Evolutionary conservation across 768 basidiomycete genomes (phyloP), one percentile per base, ranked within the genome.

Genomic region (Amanita molliuscula): DNA sequence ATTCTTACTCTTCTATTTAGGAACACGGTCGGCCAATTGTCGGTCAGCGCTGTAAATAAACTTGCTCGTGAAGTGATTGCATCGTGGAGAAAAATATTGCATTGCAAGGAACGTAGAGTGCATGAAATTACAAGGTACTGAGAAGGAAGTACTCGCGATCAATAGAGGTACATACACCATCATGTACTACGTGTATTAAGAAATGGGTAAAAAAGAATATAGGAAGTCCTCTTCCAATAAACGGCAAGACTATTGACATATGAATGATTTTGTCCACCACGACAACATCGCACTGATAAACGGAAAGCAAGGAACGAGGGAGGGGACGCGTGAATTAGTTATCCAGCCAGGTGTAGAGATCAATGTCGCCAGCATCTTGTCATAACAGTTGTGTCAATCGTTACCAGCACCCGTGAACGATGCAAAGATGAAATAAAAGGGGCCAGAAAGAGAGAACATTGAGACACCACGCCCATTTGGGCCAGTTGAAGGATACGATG

Each of bases 21-120:
- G 88, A 92, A 61, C 87, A 89, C 58, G 90, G 89, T 42, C 84
- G 79, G 58, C 71, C 79, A 5, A 91, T 92, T 54, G 84, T 92
- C 8, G 81, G 81, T 7, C 88, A 91, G 58, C 75, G 89, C 59
- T 92, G 89, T 74, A 92, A 91, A 70, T 92, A 68, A 69, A 26
- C 36, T 47, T 21, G 28, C 7, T n/a, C 18, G 7, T 11, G 13
- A 7, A 25, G 26, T 44, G 23, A 4, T 41, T 6, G 1, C n/a
- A 13, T 41, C 20, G 21, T 15, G 21, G 42, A 6, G 10, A 15
- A 44, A 44, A 44, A n/a, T 29, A n/a, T 16, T 29, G 44, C 4
- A 34, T 46, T 46, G 44, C 44, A 57, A 59, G 44, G 58, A 59
- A 51, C 54, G 56, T 55, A 51, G 47, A 53, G 35, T 44, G 44